Conservation (phyloP, 1,284 basidiomycete species). For the Puccinia hordei region DNA sequence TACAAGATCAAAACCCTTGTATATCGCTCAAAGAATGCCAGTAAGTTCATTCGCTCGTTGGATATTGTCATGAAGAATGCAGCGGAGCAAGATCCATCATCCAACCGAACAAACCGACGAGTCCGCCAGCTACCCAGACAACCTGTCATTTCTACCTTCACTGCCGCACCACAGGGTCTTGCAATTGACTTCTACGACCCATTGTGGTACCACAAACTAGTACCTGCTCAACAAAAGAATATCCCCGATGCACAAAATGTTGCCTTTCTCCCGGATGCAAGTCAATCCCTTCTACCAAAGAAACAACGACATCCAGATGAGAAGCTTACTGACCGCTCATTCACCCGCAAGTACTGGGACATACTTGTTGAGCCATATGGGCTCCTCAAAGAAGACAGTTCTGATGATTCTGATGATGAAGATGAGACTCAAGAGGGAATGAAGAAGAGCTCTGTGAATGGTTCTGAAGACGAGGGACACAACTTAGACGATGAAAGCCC, state of each 20-base stretch:
- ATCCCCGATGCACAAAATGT: neutral
- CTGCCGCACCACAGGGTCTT: neutral
- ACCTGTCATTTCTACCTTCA: too few species aligned
- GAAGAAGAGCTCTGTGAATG: neutral
- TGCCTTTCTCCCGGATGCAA: constrained; percentile 21
- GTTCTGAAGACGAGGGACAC: neutral
- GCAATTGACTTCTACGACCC: constrained; percentile 39
- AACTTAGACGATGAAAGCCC: too few species aligned
- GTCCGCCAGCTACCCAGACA: too few species aligned
- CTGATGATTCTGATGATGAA: neutral
- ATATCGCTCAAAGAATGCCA: constrained; percentile 34
- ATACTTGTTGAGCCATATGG: neutral
- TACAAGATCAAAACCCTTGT: constrained; percentile 13
- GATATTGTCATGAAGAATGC: constrained; percentile 5
- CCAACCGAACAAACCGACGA: too few species aligned
- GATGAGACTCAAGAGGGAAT: neutral
- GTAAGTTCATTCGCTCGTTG: constrained; percentile 16
- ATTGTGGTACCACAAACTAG: constrained; percentile 4
- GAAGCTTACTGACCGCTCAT: too few species aligned
- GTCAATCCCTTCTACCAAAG: too few species aligned
- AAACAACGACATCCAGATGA: too few species aligned
- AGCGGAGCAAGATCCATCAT: too few species aligned
- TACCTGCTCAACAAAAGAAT: neutral
- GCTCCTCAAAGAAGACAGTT: neutral
- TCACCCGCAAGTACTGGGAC: constrained; percentile 22